Evolutionary conservation across 352 stramenopile genomes (phyloP).

Genomic region (Blastocystis sp.): DNA sequence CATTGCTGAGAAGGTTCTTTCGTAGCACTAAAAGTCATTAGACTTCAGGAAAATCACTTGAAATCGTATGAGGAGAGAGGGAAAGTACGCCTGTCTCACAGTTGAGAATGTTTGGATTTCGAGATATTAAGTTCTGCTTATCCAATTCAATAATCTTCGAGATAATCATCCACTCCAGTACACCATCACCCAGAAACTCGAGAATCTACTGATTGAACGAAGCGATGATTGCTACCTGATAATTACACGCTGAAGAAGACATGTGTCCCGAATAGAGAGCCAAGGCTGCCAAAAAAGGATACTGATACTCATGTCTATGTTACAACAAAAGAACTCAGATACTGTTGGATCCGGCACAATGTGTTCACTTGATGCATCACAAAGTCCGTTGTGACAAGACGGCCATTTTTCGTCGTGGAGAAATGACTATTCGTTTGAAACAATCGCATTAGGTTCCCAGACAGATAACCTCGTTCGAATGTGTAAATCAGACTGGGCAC

Average conservation of each 20-base stretch:
- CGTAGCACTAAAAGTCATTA: not conserved
- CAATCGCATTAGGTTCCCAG: not conserved
- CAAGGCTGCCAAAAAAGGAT: not conserved
- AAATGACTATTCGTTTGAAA: not conserved
- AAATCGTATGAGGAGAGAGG: not conserved
- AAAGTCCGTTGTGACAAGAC: not conserved
- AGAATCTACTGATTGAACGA: not conserved
- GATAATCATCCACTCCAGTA: conserved; percentile 10
- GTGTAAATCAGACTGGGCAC: not conserved
- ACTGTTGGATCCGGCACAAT: not conserved
- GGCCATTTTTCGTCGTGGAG: not conserved
- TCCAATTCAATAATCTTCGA: not conserved
- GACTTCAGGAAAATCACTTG: not conserved
- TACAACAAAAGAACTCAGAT: not conserved
- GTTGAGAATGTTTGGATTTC: not conserved
- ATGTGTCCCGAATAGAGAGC: not conserved
- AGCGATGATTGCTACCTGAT: not conserved
- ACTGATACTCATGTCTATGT: not conserved
- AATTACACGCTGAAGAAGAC: not conserved
- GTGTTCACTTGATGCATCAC: not conserved
- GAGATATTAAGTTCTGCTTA: not conserved
- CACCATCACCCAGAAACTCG: conserved; percentile 20
- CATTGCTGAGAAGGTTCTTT: not conserved
- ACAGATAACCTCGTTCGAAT: not conserved
- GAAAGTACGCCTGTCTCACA: not conserved